Evolutionary conservation across 2,329 filamentous ascomycete species (phyloP), one percentile per base, ranked within the genome.

Genomic region (Alternaria gansuensis): DNA sequence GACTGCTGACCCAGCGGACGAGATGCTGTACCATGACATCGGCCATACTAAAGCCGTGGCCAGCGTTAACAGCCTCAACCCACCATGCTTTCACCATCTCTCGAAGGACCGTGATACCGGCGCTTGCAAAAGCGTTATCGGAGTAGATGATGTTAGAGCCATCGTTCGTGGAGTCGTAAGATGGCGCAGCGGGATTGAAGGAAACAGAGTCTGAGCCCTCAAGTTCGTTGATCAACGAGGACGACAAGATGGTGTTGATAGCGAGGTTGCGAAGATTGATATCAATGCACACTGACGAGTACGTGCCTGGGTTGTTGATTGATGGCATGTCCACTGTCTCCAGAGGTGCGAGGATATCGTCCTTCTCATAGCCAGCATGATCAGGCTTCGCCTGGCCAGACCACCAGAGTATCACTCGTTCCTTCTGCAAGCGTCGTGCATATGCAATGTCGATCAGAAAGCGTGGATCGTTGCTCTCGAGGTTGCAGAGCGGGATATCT

Each of bases 51-150:
- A 64, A 68, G 23, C 66, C 67, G 17, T 63, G 63, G 69, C 91
- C 96, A 36, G 93, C 92, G 61, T 87, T 88, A 74, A 92, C 95
- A 5, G 95, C 96, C 77, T 99, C 94, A 1, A 90, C 86, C 95
- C 95, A 99, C 96, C 96, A 99, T 3, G 91, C 87, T 77, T 97
- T 97, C 68, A 99, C 95, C 93, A 99, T 97, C 70, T 98, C 96
- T 13, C 95, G 90, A 3, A 99, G 83, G 0, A 99, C 95, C 6
- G 89, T 86, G 4, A 98, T 91, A 54, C 93, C 92, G 3, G 94
- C 93, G 49, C 92, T 91, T n/a, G 94, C 90, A 75, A 99, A 99
- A 0, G 94, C 92, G 60, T 90, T 95, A 62, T 97, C 93, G 0
- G 93, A 91, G 62, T 91, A 90, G 6, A 96, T 85, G 17, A 89